phyloP scores from a whole-genome alignment of 1,284 basidiomycete species.

The Ustilago lituana region DNA sequence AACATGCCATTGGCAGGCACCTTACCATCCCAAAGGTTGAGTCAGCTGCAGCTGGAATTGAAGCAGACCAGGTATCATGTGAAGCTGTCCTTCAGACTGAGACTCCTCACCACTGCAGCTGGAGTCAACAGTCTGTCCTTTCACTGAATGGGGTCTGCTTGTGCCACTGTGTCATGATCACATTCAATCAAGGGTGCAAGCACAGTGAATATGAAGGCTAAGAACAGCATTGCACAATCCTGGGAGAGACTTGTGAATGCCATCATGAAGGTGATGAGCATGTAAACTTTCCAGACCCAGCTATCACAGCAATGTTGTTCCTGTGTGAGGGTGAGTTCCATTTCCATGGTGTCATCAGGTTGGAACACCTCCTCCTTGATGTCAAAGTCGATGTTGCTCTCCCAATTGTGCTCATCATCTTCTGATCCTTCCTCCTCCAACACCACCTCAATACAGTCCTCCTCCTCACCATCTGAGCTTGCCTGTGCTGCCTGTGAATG shows the following conservation, averaged over 20 bases:
- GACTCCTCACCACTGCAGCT: background rate
- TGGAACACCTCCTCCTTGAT: background rate
- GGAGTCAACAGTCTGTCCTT: background rate
- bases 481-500: too few species aligned
- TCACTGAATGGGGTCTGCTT: background rate
- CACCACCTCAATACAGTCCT: background rate
- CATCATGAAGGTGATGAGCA: background rate
- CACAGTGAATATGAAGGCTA: background rate
- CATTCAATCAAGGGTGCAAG: background rate
- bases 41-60: background rate
- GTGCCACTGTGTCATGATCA: background rate
- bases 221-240: background rate
- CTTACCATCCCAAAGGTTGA: slow-evolving; percentile 4
- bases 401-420: background rate
- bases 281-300: background rate
- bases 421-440: background rate
- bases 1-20: background rate
- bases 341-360: background rate
- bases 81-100: background rate
- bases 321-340: background rate
- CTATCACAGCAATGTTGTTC: background rate
- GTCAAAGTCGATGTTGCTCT: background rate
- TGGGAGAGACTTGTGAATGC: background rate
- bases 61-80: background rate
- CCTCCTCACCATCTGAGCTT: too few species aligned